These are phyloP conservation scores for Trichoderma atrobrunneum DNA, from an alignment of 2,329 filamentous ascomycete species.

Conservation along the genomic window DNA sequence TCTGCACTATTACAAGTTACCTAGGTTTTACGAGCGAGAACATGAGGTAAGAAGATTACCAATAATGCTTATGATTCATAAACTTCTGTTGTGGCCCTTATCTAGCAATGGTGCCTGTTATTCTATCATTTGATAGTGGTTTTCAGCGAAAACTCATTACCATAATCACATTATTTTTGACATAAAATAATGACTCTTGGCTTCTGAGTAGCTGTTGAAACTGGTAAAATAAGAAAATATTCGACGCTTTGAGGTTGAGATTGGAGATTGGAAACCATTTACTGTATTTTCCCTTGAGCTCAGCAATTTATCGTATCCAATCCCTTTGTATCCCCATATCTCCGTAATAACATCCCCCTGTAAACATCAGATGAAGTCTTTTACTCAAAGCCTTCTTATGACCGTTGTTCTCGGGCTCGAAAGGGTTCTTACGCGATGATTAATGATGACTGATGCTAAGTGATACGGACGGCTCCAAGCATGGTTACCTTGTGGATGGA, in stretches of 20 bases:
- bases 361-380: too few relatives aligned
- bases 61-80: neutral
- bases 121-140: neutral
- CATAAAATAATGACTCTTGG: neutral
- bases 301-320: neutral
- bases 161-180: neutral
- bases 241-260: neutral
- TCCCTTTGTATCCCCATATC: neutral
- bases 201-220: neutral
- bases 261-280: neutral
- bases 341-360: too few relatives aligned
- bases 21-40: neutral
- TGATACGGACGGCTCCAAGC: too few relatives aligned
- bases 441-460: neutral
- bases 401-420: too few relatives aligned
- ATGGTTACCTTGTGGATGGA: neutral
- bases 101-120: neutral
- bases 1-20: neutral
- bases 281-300: neutral
- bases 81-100: neutral
- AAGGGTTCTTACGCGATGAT: constrained; percentile 1
- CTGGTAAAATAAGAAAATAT: neutral
- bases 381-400: neutral
- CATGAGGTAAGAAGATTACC: neutral
- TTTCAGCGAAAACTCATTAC: neutral